Conservation (phyloP, 2,329 filamentous ascomycete genomes). For the Curvularia lunata region DNA sequence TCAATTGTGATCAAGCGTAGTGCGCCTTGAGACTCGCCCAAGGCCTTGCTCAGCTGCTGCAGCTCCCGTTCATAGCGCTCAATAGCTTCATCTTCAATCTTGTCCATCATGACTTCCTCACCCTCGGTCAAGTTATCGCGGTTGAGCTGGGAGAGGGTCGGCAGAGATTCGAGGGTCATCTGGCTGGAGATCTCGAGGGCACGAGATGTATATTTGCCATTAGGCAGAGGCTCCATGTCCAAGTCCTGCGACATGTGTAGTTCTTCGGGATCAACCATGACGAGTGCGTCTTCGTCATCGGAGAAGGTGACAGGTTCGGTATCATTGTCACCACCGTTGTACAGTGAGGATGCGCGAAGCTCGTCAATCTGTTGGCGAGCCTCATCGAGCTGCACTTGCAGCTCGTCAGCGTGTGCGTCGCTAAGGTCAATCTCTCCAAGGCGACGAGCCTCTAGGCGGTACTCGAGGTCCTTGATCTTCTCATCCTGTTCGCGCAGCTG, state of each 20-base stretch:
- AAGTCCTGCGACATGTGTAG: conserved; percentile 40
- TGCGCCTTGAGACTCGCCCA: conserved; percentile 49
- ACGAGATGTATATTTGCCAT: conserved; percentile 39
- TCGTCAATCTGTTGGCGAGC: conserved; percentile 46
- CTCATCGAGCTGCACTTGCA: conserved; percentile 45
- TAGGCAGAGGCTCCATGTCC: conserved; percentile 34
- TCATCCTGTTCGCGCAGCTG: conserved; percentile 49
- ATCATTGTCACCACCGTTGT: conserved; percentile 34
- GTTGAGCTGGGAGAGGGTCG: conserved; percentile 32
- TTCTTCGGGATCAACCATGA: conserved; percentile 45
- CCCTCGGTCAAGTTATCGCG: conserved; percentile 35
- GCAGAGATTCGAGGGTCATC: conserved; percentile 38
- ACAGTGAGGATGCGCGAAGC: conserved; percentile 40
- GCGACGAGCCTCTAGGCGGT: conserved; percentile 45
- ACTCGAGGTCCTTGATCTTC: conserved; percentile 47
- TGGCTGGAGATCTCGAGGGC: conserved; percentile 39
- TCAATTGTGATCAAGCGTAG: conserved; percentile 54
- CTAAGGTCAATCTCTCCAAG: conserved; percentile 49
- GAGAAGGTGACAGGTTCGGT: conserved; percentile 29
- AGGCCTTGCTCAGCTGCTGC: conserved; percentile 45
- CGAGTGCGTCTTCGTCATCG: conserved; percentile 39
- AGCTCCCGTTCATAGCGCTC: conserved; percentile 51
- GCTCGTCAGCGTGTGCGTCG: conserved; percentile 43
- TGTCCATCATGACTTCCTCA: conserved; percentile 30
- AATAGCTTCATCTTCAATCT: conserved; percentile 46